phyloP scores from a whole-genome alignment of 192 early-diverging fungal species.

The Rhizophlyctis rosea region DNA sequence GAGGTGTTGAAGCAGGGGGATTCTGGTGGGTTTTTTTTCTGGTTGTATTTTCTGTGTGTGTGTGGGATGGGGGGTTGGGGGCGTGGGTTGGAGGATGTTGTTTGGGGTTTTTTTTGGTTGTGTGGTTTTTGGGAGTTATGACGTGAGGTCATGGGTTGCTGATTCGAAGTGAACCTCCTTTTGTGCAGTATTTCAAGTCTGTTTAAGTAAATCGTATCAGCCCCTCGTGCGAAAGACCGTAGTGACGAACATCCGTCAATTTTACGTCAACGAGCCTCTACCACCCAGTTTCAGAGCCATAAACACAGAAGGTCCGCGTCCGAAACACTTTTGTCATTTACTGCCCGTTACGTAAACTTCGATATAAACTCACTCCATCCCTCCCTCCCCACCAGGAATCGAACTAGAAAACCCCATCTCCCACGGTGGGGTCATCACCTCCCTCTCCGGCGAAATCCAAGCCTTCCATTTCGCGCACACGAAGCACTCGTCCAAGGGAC shows the following conservation, averaged over 20 bases:
- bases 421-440: constrained; percentile 37
- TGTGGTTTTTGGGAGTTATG: no score
- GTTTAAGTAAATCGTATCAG: constrained; percentile 42
- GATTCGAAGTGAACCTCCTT: no score
- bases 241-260: constrained; percentile 43
- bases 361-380: not conserved
- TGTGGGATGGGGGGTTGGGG: no score
- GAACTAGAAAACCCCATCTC: constrained; percentile 44
- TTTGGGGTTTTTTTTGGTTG: no score
- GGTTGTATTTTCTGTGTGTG: no score
- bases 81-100: no score
- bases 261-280: constrained; percentile 38
- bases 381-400: constrained; percentile 13
- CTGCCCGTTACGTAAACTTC: not conserved
- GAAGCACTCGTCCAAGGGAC: constrained; percentile 34
- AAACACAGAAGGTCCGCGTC: constrained; percentile 31
- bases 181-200: constrained; percentile 36
- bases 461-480: constrained; percentile 35
- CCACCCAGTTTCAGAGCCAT: constrained; percentile 38
- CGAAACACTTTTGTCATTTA: not conserved
- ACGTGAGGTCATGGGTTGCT: no score
- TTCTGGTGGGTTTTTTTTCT: constrained; percentile 24
- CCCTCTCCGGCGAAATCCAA: constrained; percentile 28
- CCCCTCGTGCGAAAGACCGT: constrained; percentile 39
- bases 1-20: constrained; percentile 30